Base-by-base conservation (phyloP, 2,329 filamentous ascomycete species). In the Mariannaea elegans region DNA sequence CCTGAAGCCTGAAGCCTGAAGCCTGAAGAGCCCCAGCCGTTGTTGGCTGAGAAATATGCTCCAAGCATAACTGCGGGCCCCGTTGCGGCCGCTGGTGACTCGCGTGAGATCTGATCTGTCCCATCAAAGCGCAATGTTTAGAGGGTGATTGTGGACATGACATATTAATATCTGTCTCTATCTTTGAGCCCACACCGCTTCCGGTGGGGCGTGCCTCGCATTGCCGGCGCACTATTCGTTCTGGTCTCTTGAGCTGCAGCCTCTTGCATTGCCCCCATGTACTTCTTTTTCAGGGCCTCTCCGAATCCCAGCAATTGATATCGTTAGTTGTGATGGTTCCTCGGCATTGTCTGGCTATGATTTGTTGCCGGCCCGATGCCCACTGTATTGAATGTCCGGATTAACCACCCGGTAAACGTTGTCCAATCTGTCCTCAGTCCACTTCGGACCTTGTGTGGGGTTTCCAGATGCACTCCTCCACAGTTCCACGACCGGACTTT, bases 81-180 rank as follows among this genome's bases (percentile, higher is more conserved):
- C 54, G 53, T 23, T 67, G 67, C 67, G 67, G 67, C 65, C 65
- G 65, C 66, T 68, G 47, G 38, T 53, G 60, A 61, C 53, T 54
- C 54, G 64, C 56, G 54, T 54, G 67, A 67, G 64, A 68, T 70
- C 62, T 65, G 62, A 70, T 68, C 62, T 65, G 67, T 65, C 67
- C 56, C 69, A 67, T 64, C 56, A 60, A 60, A 53, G 63, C 48
- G 44, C 52, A 63, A 61, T 55, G 57, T 50, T 58, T 56, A 59
- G 47, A 47, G 61, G 44, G 56, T 27, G 56, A 55, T 51, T 45
- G 24, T 62, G 42, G 55, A 61, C 67, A 66, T 70, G 67, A 70
- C 67, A 70, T 69, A 70, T 70, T 70, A 57, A 70, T 70, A 70
- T 70, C 60, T 70, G 67, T 70, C 67, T 61, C 56, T 70, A 70